Base-by-base conservation (phyloP, 73 alveolate genomes). In the Paramecium pentaurelia region DNA sequence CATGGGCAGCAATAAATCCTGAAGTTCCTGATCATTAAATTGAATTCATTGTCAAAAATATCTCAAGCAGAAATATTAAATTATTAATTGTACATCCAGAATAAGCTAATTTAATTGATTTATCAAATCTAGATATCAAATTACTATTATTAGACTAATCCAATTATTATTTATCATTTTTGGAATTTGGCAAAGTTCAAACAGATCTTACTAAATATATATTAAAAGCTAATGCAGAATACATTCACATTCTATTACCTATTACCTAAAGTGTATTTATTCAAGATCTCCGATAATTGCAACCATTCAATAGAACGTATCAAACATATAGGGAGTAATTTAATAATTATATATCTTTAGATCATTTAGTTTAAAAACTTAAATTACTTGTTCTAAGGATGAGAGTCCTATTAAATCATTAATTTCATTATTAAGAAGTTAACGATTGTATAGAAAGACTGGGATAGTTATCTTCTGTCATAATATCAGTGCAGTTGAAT, bases 1-100 rank as follows among this genome's bases (percentile, higher is more conserved):
- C 91, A 22, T 80, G 91, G 91, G 91, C 91, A 32, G 91, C 91
- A 6, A 80, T 80, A 34, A 80, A 80, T 36, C 91, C 91, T 20
- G 91, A 80, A 27, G 73, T 80, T 45, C 47, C 47, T 9, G 32
- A 80, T 10, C 77, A 44, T 25, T 47, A 80, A 44, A 80, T 80
- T 36, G 91, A 80, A 8, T 80, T 42, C 32, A 80, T 80, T 8
- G 30, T 80, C 3, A 32, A 34, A 14, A 80, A 80, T 45, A 80
- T 80, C n/a, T 80, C 71, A 14, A 45, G 75, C 18, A 80, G 58
- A 18, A 44, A 49, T 18, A 45, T 80, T 20, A 45, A 47, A 80
- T 45, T 80, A 80, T 36, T 80, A 22, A 80, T 80, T 2, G 38
- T 80, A 16, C 91, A 80, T 49, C 91, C 91, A 18, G 91, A 80